Evolutionary conservation across 176 grass and related monocot species (phyloP).

Genomic region (Leersia perrieri): DNA sequence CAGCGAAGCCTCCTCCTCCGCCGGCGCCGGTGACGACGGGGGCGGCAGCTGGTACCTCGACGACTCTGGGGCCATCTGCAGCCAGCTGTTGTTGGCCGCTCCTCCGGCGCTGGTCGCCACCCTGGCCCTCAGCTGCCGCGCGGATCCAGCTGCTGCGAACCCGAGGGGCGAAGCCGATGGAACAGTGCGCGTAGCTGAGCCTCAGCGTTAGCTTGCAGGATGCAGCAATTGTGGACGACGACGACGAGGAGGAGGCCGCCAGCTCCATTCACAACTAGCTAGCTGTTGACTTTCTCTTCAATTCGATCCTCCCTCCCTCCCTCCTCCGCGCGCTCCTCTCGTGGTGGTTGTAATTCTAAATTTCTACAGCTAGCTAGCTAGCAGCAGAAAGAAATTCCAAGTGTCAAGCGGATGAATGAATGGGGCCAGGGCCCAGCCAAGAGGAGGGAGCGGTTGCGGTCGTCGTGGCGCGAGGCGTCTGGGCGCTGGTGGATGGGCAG

Average conservation of each 20-base stretch:
- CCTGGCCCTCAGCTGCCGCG: conserved; percentile 17
- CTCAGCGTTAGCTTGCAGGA: background rate
- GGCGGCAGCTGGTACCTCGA: conserved; percentile 22
- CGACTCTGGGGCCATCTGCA: conserved; percentile 43
- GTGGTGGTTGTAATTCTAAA: too few species aligned
- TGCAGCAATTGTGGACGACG: background rate
- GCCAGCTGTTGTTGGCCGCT: conserved; percentile 29
- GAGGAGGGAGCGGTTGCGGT: too few species aligned
- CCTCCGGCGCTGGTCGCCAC: background rate
- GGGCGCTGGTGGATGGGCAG: conserved; percentile 19
- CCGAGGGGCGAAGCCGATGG: conserved; percentile 31
- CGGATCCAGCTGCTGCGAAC: conserved; percentile 36
- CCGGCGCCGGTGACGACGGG: background rate
- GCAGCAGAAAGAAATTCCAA: too few species aligned
- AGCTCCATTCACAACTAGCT: too few species aligned
- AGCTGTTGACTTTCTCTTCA: too few species aligned
- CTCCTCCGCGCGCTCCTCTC: too few species aligned
- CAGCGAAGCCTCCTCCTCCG: background rate
- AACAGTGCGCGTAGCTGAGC: conserved; percentile 31
- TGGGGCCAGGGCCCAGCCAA: too few species aligned
- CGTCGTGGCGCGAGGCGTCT: background rate
- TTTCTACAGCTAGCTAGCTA: too few species aligned
- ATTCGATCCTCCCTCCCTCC: too few species aligned
- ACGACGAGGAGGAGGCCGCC: too few species aligned
- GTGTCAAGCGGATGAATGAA: too few species aligned